Percentiles rank a stretch among this genome's conserved stretches.
Conservation (phyloP, 495 filamentous ascomycete species). For the Talaromyces thailandensis region DNA sequence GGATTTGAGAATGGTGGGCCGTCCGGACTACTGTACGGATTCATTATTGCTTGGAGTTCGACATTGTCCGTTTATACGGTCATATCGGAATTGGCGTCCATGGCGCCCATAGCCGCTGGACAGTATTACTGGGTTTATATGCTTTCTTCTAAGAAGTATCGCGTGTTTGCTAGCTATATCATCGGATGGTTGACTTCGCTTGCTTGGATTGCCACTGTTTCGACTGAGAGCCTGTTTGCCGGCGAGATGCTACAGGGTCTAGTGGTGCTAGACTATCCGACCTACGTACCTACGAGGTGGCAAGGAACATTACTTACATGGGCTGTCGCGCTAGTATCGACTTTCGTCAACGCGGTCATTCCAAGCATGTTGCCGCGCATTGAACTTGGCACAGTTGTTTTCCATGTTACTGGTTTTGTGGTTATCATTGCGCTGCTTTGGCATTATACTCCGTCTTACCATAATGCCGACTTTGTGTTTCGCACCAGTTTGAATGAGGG, state of each 20-base stretch:
- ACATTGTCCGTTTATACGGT: constrained; percentile 34
- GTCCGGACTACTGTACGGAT: constrained; percentile 38
- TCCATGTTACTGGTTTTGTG: constrained; percentile 41
- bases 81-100: constrained; percentile 40
- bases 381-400: constrained; percentile 31
- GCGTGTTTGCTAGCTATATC: constrained; percentile 26
- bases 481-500: constrained; percentile 36
- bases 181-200: constrained; percentile 30
- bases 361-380: constrained; percentile 32
- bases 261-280: constrained; percentile 27
- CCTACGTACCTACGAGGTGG: constrained; percentile 32
- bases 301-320: constrained; percentile 42
- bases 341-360: constrained; percentile 34
- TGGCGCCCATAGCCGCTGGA: constrained; percentile 31
- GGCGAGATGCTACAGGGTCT: constrained; percentile 36
- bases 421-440: constrained; percentile 31
- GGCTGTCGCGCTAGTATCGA: constrained; percentile 25
- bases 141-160: constrained; percentile 22
- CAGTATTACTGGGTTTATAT: constrained; percentile 38
- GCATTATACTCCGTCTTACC: constrained; percentile 16
- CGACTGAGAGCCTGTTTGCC: constrained; percentile 24
- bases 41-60: constrained; percentile 37
- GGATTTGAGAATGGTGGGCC: constrained; percentile 33
- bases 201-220: constrained; percentile 25
- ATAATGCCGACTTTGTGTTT: constrained; percentile 25